phyloP scores from a whole-genome alignment of 768 basidiomycete species.

The Dictyophora rubrovolvata region DNA sequence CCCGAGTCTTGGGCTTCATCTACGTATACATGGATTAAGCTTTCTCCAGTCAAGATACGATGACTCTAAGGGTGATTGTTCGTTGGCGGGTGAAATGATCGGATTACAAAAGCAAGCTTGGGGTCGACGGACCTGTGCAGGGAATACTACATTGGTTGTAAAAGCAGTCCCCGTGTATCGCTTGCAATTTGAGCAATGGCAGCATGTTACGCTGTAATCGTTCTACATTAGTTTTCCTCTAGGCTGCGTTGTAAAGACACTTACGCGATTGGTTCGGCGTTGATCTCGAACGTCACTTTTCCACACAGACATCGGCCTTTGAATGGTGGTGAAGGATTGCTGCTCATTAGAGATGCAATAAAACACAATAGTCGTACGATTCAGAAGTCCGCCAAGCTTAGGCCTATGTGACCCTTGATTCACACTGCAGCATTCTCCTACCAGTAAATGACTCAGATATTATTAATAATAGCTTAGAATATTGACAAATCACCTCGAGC shows the following conservation, averaged over 20 bases:
- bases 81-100: neutral
- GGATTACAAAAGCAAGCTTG: neutral
- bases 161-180: slow-evolving; percentile 12
- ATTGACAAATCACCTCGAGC: no score
- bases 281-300: slow-evolving; percentile 8
- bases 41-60: neutral
- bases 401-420: no score
- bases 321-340: neutral
- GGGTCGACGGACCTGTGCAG: neutral
- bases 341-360: no score
- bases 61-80: neutral
- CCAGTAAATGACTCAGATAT: no score
- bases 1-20: slow-evolving; percentile 10
- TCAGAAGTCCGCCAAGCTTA: no score
- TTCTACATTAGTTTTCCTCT: neutral
- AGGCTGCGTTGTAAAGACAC: neutral
- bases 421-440: no score
- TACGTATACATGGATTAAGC: slow-evolving; percentile 2
- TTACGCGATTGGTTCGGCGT: slow-evolving; percentile 8
- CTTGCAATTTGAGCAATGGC: slow-evolving; percentile 11
- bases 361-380: no score
- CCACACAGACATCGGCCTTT: slow-evolving; percentile 10
- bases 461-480: no score
- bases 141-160: slow-evolving; percentile 11
- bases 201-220: slow-evolving; percentile 1